phyloP scores from a whole-genome alignment of 2,329 filamentous ascomycete species.

The Beauveria bassiana region DNA sequence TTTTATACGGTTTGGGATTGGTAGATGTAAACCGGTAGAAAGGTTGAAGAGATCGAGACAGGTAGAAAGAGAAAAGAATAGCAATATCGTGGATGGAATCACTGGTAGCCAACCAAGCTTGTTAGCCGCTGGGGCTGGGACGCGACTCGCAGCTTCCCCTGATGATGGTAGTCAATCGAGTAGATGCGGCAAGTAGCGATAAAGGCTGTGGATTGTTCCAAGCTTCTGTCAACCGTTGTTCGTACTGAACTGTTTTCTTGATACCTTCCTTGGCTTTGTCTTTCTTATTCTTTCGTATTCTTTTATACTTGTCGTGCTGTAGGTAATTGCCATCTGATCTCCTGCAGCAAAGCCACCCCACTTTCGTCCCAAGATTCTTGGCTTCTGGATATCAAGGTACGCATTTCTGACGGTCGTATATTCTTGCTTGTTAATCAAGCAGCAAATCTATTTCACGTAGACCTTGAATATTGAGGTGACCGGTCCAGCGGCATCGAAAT shows the following conservation, averaged over 20 bases:
- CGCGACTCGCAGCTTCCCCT: background rate
- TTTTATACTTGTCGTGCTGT: too few species aligned
- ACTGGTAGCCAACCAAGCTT: background rate
- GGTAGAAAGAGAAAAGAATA: background rate
- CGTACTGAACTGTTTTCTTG: too few species aligned
- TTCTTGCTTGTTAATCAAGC: background rate
- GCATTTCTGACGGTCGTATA: background rate
- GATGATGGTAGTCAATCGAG: too few species aligned
- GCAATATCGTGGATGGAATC: background rate
- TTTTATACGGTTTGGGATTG: conserved; percentile 6
- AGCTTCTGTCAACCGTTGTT: too few species aligned
- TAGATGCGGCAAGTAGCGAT: too few species aligned
- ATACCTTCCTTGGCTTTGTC: too few species aligned
- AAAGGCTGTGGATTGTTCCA: too few species aligned
- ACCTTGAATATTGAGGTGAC: background rate
- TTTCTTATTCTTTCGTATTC: too few species aligned
- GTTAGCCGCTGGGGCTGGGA: background rate
- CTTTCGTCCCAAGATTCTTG: background rate
- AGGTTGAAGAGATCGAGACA: background rate
- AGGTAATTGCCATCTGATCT: background rate
- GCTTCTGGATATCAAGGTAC: background rate
- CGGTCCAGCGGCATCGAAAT: background rate
- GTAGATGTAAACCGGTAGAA: background rate
- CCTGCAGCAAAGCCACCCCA: background rate
- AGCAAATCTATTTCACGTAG: background rate